phyloP scores from a whole-genome alignment of 2,329 filamentous ascomycete genomes.

The Cladophialophora yegresii region DNA sequence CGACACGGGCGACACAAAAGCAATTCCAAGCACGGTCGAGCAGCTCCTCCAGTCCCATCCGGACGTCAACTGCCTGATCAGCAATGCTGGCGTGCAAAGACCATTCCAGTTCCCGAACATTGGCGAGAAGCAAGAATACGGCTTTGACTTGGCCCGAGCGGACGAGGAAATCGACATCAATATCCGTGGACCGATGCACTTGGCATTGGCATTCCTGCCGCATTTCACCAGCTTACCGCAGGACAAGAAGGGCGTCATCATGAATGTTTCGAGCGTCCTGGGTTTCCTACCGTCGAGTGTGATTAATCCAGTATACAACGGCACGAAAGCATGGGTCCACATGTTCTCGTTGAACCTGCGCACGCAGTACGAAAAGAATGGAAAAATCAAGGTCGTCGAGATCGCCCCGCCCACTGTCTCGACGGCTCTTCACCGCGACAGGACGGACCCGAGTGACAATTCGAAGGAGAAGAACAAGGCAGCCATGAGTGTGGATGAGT shows the following conservation, averaged over 20 bases:
- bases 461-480: constrained; percentile 58
- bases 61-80: constrained; percentile 60
- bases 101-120: constrained; percentile 51
- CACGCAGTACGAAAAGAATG: constrained; percentile 50
- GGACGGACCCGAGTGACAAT: constrained; percentile 59
- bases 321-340: constrained; percentile 61
- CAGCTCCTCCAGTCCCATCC: constrained; percentile 54
- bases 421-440: constrained; percentile 59
- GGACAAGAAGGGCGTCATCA: constrained; percentile 46
- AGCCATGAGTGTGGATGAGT: constrained; percentile 56
- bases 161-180: constrained; percentile 63
- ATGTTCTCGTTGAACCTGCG: constrained; percentile 60
- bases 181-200: constrained; percentile 60
- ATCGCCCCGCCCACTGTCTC: constrained; percentile 59
- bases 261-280: constrained; percentile 59
- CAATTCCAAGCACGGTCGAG: constrained; percentile 48
- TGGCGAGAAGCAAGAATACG: constrained; percentile 36
- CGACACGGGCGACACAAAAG: constrained; percentile 52
- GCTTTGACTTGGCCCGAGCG: constrained; percentile 49
- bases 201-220: constrained; percentile 52
- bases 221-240: constrained; percentile 50
- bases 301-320: constrained; percentile 62
- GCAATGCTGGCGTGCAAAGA: constrained; percentile 62
- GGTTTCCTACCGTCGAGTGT: constrained; percentile 57
- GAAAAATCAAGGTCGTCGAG: constrained; percentile 55